A percentile compares a stretch with the other conserved stretches of the same genome.
Conservation (phyloP, 768 basidiomycete genomes). For the Russula lepida region DNA sequence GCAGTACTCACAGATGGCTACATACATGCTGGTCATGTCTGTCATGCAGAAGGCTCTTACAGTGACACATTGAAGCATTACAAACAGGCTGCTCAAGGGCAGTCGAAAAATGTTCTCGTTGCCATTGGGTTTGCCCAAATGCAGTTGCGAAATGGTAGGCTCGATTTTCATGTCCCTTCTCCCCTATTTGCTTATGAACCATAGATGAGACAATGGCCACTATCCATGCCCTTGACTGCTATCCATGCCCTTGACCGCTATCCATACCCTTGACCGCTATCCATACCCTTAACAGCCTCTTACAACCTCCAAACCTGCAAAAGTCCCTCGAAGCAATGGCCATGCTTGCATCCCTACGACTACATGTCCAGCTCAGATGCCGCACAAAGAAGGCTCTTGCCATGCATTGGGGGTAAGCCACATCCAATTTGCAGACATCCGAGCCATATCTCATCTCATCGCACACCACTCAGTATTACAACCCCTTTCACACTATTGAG, state of each 20-base stretch:
- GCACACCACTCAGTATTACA: no score
- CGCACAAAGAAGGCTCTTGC: constrained; percentile 64
- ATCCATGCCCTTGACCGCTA: no score
- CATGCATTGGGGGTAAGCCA: no score
- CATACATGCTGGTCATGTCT: constrained; percentile 70
- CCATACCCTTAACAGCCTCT: constrained; percentile 71
- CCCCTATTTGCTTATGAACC: not conserved
- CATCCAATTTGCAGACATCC: no score
- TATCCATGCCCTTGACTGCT: no score
- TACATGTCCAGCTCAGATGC: constrained; percentile 67
- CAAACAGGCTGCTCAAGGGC: constrained; percentile 53
- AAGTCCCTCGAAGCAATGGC: constrained; percentile 76
- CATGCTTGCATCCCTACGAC: constrained; percentile 85
- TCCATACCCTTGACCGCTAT: no score
- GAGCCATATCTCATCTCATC: no score
- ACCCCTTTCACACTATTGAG: no score
- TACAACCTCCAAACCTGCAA: constrained; percentile 56
- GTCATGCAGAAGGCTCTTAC: constrained; percentile 62
- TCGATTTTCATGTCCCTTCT: not conserved
- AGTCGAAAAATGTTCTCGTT: constrained; percentile 67
- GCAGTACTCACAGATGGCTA: constrained; percentile 82
- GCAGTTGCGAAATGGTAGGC: constrained; percentile 73
- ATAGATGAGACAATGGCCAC: constrained; percentile 77
- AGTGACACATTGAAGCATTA: constrained; percentile 65
- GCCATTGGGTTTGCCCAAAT: constrained; percentile 82